Evolutionary conservation across 2,329 filamentous ascomycete species (phyloP).

Genomic region (Zalaria sp.): DNA sequence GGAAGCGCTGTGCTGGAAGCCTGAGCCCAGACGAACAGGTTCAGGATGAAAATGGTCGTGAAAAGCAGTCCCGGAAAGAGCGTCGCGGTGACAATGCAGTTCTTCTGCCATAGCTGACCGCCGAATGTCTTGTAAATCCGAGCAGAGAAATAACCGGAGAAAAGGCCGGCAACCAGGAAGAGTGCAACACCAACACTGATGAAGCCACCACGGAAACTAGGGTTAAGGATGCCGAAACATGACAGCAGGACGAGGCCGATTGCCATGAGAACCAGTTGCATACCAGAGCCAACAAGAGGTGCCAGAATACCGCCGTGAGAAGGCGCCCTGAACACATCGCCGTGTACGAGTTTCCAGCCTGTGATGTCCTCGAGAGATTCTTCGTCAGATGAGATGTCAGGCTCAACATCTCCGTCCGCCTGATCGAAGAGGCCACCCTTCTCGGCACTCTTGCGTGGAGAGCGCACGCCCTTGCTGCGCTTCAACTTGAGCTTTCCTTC

Average conservation of each 20-base stretch:
- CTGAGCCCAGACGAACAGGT: slow-evolving; percentile 82
- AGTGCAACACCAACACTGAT: slow-evolving; percentile 71
- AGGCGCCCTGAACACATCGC: slow-evolving; percentile 73
- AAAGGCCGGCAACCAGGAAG: slow-evolving; percentile 69
- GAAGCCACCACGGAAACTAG: slow-evolving; percentile 80
- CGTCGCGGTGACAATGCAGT: slow-evolving; percentile 58
- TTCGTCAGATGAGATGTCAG: slow-evolving; percentile 41
- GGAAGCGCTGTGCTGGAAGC: slow-evolving; percentile 78
- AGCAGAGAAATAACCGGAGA: slow-evolving; percentile 79
- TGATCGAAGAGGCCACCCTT: slow-evolving; percentile 47
- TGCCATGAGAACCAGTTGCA: slow-evolving; percentile 74
- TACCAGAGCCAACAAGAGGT: slow-evolving; percentile 70
- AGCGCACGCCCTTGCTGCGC: slow-evolving; percentile 32
- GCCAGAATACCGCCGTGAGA: slow-evolving; percentile 58
- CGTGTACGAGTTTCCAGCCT: slow-evolving; percentile 79
- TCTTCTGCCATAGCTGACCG: slow-evolving; percentile 59
- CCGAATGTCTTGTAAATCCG: slow-evolving; percentile 74
- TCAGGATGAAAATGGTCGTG: slow-evolving; percentile 60
- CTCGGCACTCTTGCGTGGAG: slow-evolving; percentile 36
- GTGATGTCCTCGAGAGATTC: slow-evolving; percentile 65
- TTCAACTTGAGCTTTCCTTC: slow-evolving; percentile 48
- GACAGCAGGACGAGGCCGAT: slow-evolving; percentile 54
- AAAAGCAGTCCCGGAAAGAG: slow-evolving; percentile 72
- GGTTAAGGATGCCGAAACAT: slow-evolving; percentile 66
- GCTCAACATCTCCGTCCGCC: slow-evolving; percentile 19